Conservation (phyloP, 768 basidiomycete genomes). For the Scleroderma citrinum region DNA sequence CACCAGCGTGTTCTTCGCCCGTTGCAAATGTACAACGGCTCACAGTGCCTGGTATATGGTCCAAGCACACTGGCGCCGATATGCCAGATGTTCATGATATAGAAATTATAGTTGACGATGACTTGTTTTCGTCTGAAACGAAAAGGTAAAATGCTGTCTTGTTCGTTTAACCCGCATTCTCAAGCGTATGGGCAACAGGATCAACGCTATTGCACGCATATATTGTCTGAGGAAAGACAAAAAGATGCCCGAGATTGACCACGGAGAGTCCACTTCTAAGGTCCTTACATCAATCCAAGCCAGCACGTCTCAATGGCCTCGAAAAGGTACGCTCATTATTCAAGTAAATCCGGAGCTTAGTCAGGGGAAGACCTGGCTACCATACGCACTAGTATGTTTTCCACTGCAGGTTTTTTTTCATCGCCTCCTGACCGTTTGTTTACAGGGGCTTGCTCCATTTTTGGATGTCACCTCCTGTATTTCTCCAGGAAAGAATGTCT, state of each 20-base stretch:
- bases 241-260: neutral
- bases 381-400: conserved; percentile 36
- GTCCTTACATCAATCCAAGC: conserved; percentile 8
- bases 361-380: conserved; percentile 37
- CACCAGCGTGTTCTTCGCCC: no score
- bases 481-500: conserved; percentile 38
- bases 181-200: conserved; percentile 2
- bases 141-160: conserved; percentile 13
- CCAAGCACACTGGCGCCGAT: conserved; percentile 14
- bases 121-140: conserved; percentile 15
- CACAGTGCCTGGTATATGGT: conserved; percentile 22
- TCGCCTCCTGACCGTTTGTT: neutral
- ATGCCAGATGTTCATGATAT: conserved; percentile 20
- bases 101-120: conserved; percentile 14
- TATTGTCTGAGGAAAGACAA: conserved; percentile 13
- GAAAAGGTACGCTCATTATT: conserved; percentile 38
- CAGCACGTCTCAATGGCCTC: conserved; percentile 35
- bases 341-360: conserved; percentile 36
- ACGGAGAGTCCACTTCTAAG: conserved; percentile 1
- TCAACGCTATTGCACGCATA: conserved; percentile 17
- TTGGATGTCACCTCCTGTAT: conserved; percentile 39
- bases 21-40: conserved; percentile 3
- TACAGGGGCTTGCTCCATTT: conserved; percentile 23
- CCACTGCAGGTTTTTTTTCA: neutral
- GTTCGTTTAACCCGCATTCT: neutral